Evolutionary conservation across 306 rosid genomes (phyloP), one percentile per base, ranked within the genome.

Genomic region (Leucaena leucocephala): DNA sequence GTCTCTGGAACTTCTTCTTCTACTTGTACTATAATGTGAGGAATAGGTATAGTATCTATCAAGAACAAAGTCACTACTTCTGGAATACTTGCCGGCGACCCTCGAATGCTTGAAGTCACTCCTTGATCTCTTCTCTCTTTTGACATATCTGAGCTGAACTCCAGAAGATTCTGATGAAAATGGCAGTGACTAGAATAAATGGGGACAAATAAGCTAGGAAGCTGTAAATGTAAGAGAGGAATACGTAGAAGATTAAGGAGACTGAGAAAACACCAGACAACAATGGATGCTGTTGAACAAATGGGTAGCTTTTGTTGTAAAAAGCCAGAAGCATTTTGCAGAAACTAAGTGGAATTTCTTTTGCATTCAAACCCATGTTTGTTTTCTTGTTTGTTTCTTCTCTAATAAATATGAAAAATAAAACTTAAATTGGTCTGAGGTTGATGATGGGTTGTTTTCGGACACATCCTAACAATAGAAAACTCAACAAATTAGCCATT

Each of bases 321-420:
- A 85, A 84, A 70, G 87, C 33, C 22, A 85, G 77, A 78, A 90
- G 66, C 44, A 83, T 71, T 83, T 73, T 90, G 65, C 84, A 82
- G 4, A 82, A 78, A 62, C 74, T 74, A 80, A 74, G 74, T 69
- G 82, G 77, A 71, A 90, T 49, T 65, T 81, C 88, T 72, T 82
- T 91, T 82, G 85, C 81, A 73, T 88, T 89, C 61, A 91, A 64
- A 63, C 89, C 98, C 98, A 90, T 92, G 27, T 81, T 87, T 82
- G 44, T 67, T 86, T 57, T 1, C 11, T 17, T 54, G 52, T 7
- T 40, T 40, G 9, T 5, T n/a, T 54, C 5, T 8, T 65, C 71
- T 66, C 5, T 82, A 33, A 27, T 27, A 27, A 65, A 64, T 50
- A 21, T 34, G 17, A 71, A 61, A 71, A 52, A 46, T 38, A 35